Conservation (phyloP, 345 rosid species). For the Hypericum perforatum region DNA sequence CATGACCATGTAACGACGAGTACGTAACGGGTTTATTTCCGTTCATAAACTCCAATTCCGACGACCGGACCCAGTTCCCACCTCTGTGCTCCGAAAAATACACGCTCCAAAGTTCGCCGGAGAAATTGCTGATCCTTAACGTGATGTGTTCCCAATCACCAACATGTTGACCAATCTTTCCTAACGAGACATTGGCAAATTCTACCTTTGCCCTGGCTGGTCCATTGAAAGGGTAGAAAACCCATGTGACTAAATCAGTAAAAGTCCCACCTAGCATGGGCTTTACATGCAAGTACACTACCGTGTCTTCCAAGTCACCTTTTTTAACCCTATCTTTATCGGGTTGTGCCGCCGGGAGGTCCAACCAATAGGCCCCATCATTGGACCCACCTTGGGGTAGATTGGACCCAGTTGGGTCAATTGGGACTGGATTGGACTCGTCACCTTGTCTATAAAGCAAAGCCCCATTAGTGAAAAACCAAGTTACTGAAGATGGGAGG, state of each 20-base stretch:
- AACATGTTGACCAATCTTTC: constrained; percentile 67
- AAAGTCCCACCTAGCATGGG: constrained; percentile 75
- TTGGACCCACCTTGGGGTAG: constrained; percentile 83
- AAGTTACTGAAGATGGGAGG: constrained; percentile 58
- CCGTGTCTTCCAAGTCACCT: constrained; percentile 43
- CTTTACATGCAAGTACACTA: constrained; percentile 59
- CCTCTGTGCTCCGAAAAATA: constrained; percentile 62
- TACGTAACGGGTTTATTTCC: constrained; percentile 54
- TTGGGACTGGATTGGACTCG: constrained; percentile 43
- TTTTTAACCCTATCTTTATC: constrained; percentile 48
- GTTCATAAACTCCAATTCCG: constrained; percentile 46
- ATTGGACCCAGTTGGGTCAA: constrained; percentile 52
- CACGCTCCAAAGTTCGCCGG: constrained; percentile 42
- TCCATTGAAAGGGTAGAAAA: constrained; percentile 82
- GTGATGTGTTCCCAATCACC: constrained; percentile 94
- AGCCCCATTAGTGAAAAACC: constrained; percentile 71
- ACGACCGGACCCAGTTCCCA: constrained; percentile 57
- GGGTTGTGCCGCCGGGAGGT: constrained; percentile 45
- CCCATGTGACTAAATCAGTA: constrained; percentile 64
- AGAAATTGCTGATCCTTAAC: constrained; percentile 66
- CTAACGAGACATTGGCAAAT: constrained; percentile 31
- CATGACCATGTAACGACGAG: constrained; percentile 68
- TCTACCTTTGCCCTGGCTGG: constrained; percentile 58
- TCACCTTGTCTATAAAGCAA: constrained; percentile 50
- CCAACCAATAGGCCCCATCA: constrained; percentile 70